Evolutionary conservation across 768 basidiomycete species (phyloP), one percentile per base, ranked within the genome.

Genomic region (Russula sp.): DNA sequence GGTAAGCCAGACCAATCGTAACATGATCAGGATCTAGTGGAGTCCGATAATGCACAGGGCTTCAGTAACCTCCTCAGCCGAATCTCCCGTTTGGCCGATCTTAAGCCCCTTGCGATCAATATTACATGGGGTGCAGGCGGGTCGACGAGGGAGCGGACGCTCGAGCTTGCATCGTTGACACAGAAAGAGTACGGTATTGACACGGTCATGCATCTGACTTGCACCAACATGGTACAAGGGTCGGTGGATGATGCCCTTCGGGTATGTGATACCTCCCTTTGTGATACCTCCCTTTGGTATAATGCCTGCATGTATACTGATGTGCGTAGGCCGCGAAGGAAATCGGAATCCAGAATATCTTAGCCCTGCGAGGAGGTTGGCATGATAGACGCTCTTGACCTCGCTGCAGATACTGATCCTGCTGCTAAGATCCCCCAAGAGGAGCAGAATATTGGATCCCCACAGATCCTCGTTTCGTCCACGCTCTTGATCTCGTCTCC

Each of bases 81-180:
- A 48, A 91, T 98, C 66, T 82, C 86, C 34, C 83, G 97, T 52
- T 78, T 98, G 60, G 78, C 87, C n/a, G 69, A 76, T 7, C 78
- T 98, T 14, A 75, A 84, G 39, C 93, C 94, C 7, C 78, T 94
- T 7, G 94, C 90, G 25, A 81, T 98, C 60, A 94, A 87, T 69
- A 81, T 98, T 22, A 98, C 97, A 69, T 98, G 97, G 97, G 97
- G 97, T 47, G 96, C 97, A 0, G 96, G 97, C 10, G 96, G 97
- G 2, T 84, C 86, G 7, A 98, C 96, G 0, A 92, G 83, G 67
- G 90, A 94, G 38, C 81, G 89, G 36, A 91, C 85, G 70, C 76
- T 99, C 43, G 93, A 95, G 66, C 82, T 99, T 2, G 95, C 94
- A 0, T 82, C 82, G 11, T 73, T 92, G 58, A 83, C 84, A 1